Conservation (phyloP, 2,329 filamentous ascomycete species). For the Penicillium corylophilum region DNA sequence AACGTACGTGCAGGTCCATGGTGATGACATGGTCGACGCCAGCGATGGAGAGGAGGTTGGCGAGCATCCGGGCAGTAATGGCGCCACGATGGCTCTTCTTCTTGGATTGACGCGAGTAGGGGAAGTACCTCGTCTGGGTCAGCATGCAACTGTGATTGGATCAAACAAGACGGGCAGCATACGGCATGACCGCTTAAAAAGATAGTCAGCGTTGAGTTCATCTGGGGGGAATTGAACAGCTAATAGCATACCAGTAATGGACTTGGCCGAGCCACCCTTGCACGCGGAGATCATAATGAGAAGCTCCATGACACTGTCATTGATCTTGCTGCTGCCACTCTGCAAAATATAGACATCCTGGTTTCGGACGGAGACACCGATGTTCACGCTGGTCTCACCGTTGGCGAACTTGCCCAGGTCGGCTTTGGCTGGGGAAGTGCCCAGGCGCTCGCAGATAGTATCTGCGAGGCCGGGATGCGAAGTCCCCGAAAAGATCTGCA, state of each 20-base stretch:
- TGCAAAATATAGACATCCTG: constrained; percentile 99
- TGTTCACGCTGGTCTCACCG: constrained; percentile 68
- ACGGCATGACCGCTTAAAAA: constrained; percentile 47
- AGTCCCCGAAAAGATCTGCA: constrained; percentile 66
- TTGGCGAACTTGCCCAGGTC: constrained; percentile 67
- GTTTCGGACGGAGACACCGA: constrained; percentile 75
- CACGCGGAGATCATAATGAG: constrained; percentile 99
- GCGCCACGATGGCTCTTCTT: constrained; percentile 97
- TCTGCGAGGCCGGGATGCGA: constrained; percentile 65
- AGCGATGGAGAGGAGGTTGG: constrained; percentile 88
- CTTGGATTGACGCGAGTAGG: constrained; percentile 98
- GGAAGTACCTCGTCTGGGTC: constrained; percentile 68
- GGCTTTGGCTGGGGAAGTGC: constrained; percentile 59
- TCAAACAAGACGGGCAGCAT: constrained; percentile 37
- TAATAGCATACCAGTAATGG: constrained; percentile 74
- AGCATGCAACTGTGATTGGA: constrained; percentile 33
- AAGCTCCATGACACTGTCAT: constrained; percentile 98
- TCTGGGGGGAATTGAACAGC: constrained; percentile 5
- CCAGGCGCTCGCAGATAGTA: constrained; percentile 65
- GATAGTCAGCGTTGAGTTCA: constrained; percentile 16
- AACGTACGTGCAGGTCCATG: constrained; percentile 78
- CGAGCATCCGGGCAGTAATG: constrained; percentile 95
- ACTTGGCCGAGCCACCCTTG: constrained; percentile 95
- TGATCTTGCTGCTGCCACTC: constrained; percentile 92
- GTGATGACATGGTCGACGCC: constrained; percentile 98